Base-by-base conservation (phyloP, 441 rosid species). In the Croton laevigatus region DNA sequence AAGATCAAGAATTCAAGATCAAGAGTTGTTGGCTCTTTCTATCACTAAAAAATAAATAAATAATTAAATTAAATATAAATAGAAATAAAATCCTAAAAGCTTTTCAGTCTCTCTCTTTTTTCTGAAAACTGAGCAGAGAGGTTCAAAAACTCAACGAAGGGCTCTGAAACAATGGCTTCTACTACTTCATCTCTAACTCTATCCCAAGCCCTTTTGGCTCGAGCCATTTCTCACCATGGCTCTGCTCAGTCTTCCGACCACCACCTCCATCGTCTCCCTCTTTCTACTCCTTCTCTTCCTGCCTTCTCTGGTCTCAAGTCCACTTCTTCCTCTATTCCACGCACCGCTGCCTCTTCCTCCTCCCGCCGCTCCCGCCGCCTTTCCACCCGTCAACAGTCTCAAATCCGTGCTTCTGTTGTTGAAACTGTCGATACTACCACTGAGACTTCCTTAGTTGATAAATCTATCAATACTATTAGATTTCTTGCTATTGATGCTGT, bases 401-500 rank as follows among this genome's bases (percentile, higher is more conserved):
- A 3, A 71, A 49, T 87, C 60, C 75, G 85, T 0, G 87, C 94
- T 0, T 88, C 97, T 4, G 94, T 88, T 0, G 88, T 87, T 14
- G 61, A 86, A 67, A 87, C 96, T 0, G 66, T 82, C 2, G 91
- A 81, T 46, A 74, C 78, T 8, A 78, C 86, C 3, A 75, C 97
- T 0, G 96, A 88, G 59, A 76, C 94, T 55, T 69, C 95, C 12
- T 72, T 96, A 73, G 87, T 96, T n/a, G 99, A 93, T 69, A 91
- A 91, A 76, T 96, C 99, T 62, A 61, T 96, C 52, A 93, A 96
- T 76, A 79, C 97, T 59, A 96, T 96, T 57, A 77, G 99, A 78
- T 96, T 96, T 81, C 77, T 96, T 57, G 89, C 98, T 0, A 76
- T 96, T 54, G 99, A 96, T 71, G 97, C 99, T 6, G 99, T 96